Evolutionary conservation across 2,329 filamentous ascomycete genomes (phyloP).

Genomic region (Dryadomyces quercivorus): DNA sequence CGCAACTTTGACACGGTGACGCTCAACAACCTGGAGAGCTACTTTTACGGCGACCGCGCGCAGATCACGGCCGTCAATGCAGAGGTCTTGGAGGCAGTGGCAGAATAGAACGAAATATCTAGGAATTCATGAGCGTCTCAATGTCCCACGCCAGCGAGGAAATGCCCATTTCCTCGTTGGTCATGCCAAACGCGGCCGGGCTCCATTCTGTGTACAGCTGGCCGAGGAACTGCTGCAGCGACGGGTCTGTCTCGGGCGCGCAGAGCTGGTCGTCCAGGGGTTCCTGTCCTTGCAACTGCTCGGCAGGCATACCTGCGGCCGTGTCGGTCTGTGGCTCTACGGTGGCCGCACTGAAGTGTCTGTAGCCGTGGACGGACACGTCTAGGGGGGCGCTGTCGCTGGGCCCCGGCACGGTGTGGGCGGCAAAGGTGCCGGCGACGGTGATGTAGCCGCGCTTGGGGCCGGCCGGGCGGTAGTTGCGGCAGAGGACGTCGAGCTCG

Average conservation of each 20-base stretch:
- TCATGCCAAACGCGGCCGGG: neutral
- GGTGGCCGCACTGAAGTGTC: too few relatives aligned
- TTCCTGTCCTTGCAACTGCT: neutral
- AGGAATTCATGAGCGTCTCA: neutral
- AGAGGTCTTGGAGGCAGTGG: neutral
- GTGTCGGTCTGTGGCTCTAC: too few relatives aligned
- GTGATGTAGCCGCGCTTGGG: neutral
- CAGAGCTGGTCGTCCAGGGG: neutral
- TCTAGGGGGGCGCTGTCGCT: neutral
- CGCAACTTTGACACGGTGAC: constrained; percentile 14
- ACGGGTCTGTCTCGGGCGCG: neutral
- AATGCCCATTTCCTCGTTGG: constrained; percentile 1
- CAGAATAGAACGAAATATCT: too few relatives aligned
- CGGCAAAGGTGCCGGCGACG: neutral
- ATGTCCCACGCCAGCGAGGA: constrained; percentile 1
- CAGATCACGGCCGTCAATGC: neutral
- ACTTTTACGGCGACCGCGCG: neutral
- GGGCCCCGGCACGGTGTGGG: neutral
- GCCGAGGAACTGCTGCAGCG: neutral
- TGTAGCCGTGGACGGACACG: too few relatives aligned
- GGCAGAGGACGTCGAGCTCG: constrained; percentile 8
- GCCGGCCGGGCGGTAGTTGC: neutral
- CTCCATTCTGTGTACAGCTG: neutral
- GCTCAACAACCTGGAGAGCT: neutral
- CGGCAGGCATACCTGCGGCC: too few relatives aligned